phyloP scores from a whole-genome alignment of 306 rosid species.

The Rosa chinensis region DNA sequence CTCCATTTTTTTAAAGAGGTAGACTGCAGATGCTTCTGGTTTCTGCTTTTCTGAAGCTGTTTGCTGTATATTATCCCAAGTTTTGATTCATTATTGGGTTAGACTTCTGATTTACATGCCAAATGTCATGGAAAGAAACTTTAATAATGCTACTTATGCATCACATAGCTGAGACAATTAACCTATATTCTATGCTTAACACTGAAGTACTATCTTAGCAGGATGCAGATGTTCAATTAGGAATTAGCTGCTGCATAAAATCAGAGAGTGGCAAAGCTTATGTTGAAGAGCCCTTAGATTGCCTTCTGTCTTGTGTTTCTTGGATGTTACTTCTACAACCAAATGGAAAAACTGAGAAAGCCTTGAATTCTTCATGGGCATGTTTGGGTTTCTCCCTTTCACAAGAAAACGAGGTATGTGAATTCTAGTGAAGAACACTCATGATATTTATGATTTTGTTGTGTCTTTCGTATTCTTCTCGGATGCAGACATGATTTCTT shows the following conservation, averaged over 20 bases:
- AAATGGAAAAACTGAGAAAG: conserved; percentile 27
- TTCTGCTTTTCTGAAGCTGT: not conserved
- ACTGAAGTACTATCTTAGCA: conserved; percentile 15
- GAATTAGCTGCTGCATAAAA: conserved; percentile 34
- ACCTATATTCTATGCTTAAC: not conserved
- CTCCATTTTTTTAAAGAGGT: conserved; percentile 32
- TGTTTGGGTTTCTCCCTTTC: conserved; percentile 45
- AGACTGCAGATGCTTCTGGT: conserved; percentile 4
- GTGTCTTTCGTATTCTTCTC: not conserved
- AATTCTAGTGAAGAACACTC: not conserved
- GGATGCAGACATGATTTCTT: not conserved
- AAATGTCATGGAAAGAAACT: not conserved
- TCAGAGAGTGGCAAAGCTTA: conserved; percentile 33
- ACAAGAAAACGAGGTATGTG: conserved; percentile 42
- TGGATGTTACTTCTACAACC: conserved; percentile 42
- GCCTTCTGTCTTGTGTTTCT: conserved; percentile 38
- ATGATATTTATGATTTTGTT: not conserved
- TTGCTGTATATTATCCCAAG: conserved; percentile 3
- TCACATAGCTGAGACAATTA: not conserved
- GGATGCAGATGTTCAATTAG: conserved; percentile 29
- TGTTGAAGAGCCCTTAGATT: conserved; percentile 38
- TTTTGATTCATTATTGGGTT: not conserved
- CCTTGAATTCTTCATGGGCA: conserved; percentile 37
- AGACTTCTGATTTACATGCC: not conserved
- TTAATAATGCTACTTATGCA: conserved; percentile 1